Percentiles rank a stretch among this genome's conserved stretches.
phyloP scores from a whole-genome alignment of 2,329 filamentous ascomycete species.

The Biscogniauxia sp. region DNA sequence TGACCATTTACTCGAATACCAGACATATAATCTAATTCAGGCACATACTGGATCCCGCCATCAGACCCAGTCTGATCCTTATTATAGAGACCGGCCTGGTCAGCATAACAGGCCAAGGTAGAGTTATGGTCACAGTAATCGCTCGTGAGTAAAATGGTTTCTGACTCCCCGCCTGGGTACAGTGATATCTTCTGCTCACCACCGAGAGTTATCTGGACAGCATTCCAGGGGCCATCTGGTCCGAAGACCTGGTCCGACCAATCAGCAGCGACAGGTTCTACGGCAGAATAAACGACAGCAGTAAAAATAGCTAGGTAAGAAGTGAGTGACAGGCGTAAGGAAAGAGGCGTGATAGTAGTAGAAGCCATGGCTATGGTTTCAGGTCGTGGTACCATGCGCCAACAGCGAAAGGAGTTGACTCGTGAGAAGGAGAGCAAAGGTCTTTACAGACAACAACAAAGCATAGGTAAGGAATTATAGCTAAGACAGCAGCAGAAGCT shows the following conservation, averaged over 20 bases:
- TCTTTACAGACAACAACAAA: background rate
- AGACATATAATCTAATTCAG: slow-evolving; percentile 24
- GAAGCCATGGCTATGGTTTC: slow-evolving; percentile 19
- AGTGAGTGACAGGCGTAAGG: slow-evolving; percentile 23
- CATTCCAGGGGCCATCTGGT: slow-evolving; percentile 36
- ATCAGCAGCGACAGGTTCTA: slow-evolving; percentile 21
- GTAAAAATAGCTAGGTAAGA: slow-evolving; percentile 22
- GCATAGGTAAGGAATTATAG: background rate
- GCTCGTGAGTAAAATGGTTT: slow-evolving; percentile 27
- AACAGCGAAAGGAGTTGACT: slow-evolving; percentile 8
- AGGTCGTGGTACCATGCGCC: slow-evolving; percentile 12
- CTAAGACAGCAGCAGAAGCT: background rate
- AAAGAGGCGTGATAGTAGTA: slow-evolving; percentile 8
- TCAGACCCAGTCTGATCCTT: slow-evolving; percentile 24
- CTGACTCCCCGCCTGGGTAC: slow-evolving; percentile 30
- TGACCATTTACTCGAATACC: slow-evolving; percentile 25
- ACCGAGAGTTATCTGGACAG: slow-evolving; percentile 27
- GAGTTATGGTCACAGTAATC: slow-evolving; percentile 29
- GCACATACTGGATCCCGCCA: slow-evolving; percentile 22
- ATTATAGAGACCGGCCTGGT: slow-evolving; percentile 30
- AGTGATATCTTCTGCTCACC: slow-evolving; percentile 24
- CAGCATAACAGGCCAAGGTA: slow-evolving; percentile 23
- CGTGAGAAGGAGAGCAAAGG: background rate
- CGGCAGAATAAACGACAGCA: slow-evolving; percentile 12
- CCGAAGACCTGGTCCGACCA: slow-evolving; percentile 31